Conservation (phyloP, 169 alveolate species). For the Theileria luwenshuni region DNA sequence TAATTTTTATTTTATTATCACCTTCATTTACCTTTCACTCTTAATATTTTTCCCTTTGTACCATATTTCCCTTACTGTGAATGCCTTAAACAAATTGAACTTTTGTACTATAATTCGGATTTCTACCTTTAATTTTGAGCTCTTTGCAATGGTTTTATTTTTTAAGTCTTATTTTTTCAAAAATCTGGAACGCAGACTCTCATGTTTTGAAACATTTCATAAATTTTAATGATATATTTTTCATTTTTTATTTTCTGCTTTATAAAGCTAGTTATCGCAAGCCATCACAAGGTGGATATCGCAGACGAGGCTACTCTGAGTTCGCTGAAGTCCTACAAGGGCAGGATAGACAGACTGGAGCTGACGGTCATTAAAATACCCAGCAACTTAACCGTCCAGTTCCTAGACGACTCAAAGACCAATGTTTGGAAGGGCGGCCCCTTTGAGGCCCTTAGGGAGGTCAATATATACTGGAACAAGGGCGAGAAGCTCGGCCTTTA, state of each 20-base stretch:
- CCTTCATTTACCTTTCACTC: too few relatives aligned
- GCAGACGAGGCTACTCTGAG: neutral
- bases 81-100: neutral
- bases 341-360: neutral
- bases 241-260: neutral
- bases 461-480: neutral
- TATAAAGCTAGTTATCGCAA: neutral
- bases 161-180: too few relatives aligned
- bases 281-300: neutral
- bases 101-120: slow-evolving; percentile 4
- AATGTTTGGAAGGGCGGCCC: slow-evolving; percentile 5
- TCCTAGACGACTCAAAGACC: neutral
- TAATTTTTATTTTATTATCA: too few relatives aligned
- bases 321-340: neutral
- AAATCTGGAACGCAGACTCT: too few relatives aligned
- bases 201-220: too few relatives aligned
- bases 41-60: slow-evolving; percentile 8
- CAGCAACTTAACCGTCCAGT: slow-evolving; percentile 3
- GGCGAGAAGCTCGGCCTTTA: slow-evolving; percentile 7
- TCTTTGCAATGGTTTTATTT: too few relatives aligned
- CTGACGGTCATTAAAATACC: neutral
- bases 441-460: slow-evolving; percentile 18
- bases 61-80: neutral
- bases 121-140: too few relatives aligned
- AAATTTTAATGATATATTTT: neutral